Evolutionary conservation across 2,329 filamentous ascomycete genomes (phyloP), one percentile per base, ranked within the genome.

Genomic region (Gaeumannomyces sp.): DNA sequence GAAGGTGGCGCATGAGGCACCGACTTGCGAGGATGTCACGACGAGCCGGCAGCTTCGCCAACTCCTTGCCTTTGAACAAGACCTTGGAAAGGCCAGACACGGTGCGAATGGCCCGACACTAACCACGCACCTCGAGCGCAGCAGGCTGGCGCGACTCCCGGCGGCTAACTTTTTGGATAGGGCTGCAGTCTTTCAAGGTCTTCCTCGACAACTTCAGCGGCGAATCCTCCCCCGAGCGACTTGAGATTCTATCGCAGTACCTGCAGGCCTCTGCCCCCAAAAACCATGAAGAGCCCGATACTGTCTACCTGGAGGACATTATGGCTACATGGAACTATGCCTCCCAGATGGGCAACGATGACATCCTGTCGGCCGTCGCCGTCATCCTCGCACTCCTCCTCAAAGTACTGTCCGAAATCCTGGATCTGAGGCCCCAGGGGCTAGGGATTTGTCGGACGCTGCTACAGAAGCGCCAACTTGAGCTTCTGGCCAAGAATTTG

Each of bases 291-390:
- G 85, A 87, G 53, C 83, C 85, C 63, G 81, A 85, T 64, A 80
- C 84, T 8, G 80, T 88, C 29, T 92, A 89, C 70, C 84, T 98
- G 35, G 79, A 84, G 2, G 92, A 97, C 71, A 79, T 98, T 56
- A 90, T 96, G 77, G 90, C 96, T 71, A 92, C 88, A 66, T 98
- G 94, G 94, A 88, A 87, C 61, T 93, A 91, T 78, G 93, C 91
- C 4, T 87, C 87, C 35, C 88, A 91, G 73, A 86, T 87, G 69
- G 92, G 91, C 73, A 90, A 93, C 70, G 93, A 97, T 66, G 85
- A 87, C 64, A 80, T 97, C 66, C 84, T 95, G 73, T 94, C 93
- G 1, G 86, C 91, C 10, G 87, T 95, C 3, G 88, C 90, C 1
- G 91, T 94, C 1, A 88, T 93, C 10, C 79, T 99, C 35, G 91